A percentile compares a stretch with the other conserved stretches of the same genome.
phyloP scores from a whole-genome alignment of 2,329 filamentous ascomycete genomes.

The Neodidymelliopsis sp. region DNA sequence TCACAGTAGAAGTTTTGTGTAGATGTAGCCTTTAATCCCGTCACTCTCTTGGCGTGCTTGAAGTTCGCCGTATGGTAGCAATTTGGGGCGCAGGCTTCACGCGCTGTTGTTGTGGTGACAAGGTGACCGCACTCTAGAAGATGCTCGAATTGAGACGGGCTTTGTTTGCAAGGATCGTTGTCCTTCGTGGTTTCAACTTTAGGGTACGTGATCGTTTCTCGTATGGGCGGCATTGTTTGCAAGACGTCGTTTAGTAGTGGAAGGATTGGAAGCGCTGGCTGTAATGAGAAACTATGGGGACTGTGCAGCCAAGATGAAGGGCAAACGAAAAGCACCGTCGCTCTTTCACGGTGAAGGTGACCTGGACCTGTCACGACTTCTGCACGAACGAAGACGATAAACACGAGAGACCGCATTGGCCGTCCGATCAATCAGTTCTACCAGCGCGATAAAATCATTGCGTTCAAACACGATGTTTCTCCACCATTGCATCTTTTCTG shows the following conservation, averaged over 20 bases:
- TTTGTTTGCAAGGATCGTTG: slow-evolving; percentile 1
- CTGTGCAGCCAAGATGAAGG: not conserved
- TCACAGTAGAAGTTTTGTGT: slow-evolving; percentile 19
- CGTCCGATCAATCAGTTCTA: too few species aligned
- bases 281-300: too few species aligned
- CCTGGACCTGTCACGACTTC: too few species aligned
- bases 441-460: too few species aligned
- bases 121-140: slow-evolving; percentile 17
- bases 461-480: too few species aligned
- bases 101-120: not conserved
- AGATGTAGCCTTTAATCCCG: too few species aligned
- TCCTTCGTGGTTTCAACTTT: not conserved
- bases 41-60: not conserved
- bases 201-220: slow-evolving; percentile 19
- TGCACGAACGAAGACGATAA: too few species aligned
- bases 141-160: slow-evolving; percentile 15
- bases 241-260: not conserved
- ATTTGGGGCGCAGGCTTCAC: slow-evolving; percentile 22
- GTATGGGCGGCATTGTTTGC: not conserved
- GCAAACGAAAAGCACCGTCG: not conserved
- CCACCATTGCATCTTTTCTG: too few species aligned
- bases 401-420: too few species aligned
- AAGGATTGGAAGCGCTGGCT: too few species aligned
- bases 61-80: slow-evolving; percentile 4
- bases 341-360: not conserved